A percentile compares a stretch with the other conserved stretches of the same genome.
Evolutionary conservation across 257 asterid species (phyloP).

Genomic region (Datura wrightii): DNA sequence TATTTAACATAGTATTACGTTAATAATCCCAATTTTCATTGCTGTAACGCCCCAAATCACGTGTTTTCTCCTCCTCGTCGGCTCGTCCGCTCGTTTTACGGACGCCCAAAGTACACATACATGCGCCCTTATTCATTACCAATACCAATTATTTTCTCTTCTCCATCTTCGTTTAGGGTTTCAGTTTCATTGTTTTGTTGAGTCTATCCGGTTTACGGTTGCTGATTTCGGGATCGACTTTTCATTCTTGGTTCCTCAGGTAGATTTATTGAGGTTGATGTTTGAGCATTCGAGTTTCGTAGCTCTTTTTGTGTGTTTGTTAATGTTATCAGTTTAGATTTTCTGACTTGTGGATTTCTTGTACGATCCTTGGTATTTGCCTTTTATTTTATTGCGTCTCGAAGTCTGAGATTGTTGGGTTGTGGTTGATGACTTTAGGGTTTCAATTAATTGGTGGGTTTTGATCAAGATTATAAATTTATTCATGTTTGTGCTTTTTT

Average conservation of each 20-base stretch:
- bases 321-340: neutral
- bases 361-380: neutral
- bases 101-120: neutral
- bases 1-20: neutral
- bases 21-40: neutral
- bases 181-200: constrained; percentile 6
- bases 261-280: constrained; percentile 11
- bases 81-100: constrained; percentile 27
- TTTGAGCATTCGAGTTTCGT: neutral
- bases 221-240: constrained; percentile 19
- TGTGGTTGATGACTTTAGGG: constrained; percentile 15
- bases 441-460: neutral
- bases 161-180: constrained; percentile 5
- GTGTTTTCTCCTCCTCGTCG: constrained; percentile 23
- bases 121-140: neutral
- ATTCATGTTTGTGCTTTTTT: neutral
- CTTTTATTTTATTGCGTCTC: neutral
- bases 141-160: neutral
- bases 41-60: neutral
- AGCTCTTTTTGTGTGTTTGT: too few relatives aligned
- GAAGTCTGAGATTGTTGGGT: neutral
- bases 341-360: neutral
- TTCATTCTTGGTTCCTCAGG: constrained; percentile 18
- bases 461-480: neutral
- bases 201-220: neutral